Conservation (phyloP, 208 protist species). For the Leishmania gerbilli region DNA sequence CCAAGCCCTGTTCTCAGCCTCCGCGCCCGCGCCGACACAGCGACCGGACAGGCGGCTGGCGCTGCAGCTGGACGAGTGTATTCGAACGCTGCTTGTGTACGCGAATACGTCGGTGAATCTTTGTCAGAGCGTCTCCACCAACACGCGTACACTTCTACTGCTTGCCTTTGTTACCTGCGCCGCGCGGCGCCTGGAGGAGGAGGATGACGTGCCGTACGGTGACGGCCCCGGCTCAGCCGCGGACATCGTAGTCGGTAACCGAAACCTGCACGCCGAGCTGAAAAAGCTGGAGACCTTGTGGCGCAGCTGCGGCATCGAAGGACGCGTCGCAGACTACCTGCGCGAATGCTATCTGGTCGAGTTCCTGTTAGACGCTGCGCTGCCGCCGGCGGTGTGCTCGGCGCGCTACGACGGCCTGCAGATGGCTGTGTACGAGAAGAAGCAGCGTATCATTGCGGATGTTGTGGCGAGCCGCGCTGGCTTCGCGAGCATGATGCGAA, state of each 20-base stretch:
- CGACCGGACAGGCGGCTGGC: conserved; percentile 42
- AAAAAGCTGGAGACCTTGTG: conserved; percentile 45
- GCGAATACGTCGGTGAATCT: conserved; percentile 72
- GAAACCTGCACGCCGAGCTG: conserved; percentile 64
- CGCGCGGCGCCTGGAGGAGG: conserved; percentile 56
- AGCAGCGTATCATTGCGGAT: conserved; percentile 66
- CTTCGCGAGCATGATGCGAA: conserved; percentile 51
- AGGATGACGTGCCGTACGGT: conserved; percentile 12
- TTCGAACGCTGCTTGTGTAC: conserved; percentile 82
- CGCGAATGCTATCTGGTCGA: conserved; percentile 80
- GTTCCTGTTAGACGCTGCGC: conserved; percentile 86
- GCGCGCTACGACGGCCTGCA: conserved; percentile 79
- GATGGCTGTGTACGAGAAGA: conserved; percentile 59
- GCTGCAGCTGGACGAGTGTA: conserved; percentile 59
- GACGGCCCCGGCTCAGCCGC: conserved; percentile 11
- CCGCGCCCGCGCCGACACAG: conserved; percentile 37
- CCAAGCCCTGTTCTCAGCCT: conserved; percentile 26
- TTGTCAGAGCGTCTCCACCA: conserved; percentile 50
- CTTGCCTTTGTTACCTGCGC: conserved; percentile 70
- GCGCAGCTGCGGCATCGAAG: conserved; percentile 49
- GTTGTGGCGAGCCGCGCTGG: conserved; percentile 56
- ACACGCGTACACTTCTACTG: conserved; percentile 51
- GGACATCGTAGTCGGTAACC: conserved; percentile 24
- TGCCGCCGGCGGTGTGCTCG: conserved; percentile 89
- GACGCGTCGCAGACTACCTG: conserved; percentile 43